Base-by-base conservation (phyloP, 176 grass and related monocot genomes). In the Leersia perrieri region DNA sequence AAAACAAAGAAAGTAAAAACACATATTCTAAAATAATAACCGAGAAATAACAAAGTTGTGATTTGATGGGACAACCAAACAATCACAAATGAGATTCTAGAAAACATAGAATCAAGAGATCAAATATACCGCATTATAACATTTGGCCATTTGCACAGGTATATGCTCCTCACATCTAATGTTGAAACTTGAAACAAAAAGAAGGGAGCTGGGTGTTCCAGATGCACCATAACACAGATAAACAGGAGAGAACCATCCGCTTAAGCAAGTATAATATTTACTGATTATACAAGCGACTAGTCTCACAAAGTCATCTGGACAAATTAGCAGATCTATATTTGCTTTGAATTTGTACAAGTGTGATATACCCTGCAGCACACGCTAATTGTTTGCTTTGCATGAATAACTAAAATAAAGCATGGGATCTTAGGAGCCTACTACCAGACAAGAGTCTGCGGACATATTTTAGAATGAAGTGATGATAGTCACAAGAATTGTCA, bases 31-130 rank as follows among this genome's bases (percentile, higher is more conserved):
- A 62, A 35, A 72, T 62, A 38, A 47, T 73, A 57, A 27, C 20
- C 57, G 23, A 20, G 9, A 33, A 72, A 27, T 82, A 63, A 12
- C 8, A 34, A 1, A 49, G 5, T 44, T 73, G 33, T 3, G 36
- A 72, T 63, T 47, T 42, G 22, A 66, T 71, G 18, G 27, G 29
- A 8, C 44, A 73, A 47, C 62, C 33, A 73, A 72, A 82, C 34
- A 9, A 39, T 60, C 36, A 12, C 25, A 25, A 18, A 27, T 51
- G 29, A 73, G 3, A 55, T 20, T 32, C 41, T 44, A 44, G 41
- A 44, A 44, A 44, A 44, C 11, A 44, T 14, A 41, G 12, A 44
- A 73, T 33, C 31, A 55, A 53, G 28, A 73, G 26, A 55, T 16
- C 11, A 14, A 33, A 30, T 22, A 5, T 32, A 51, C 32, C 20